A percentile compares a stretch with the other conserved stretches of the same genome.
Conservation (phyloP, 1,284 basidiomycete species). For the Microbotryum scabiosae region DNA sequence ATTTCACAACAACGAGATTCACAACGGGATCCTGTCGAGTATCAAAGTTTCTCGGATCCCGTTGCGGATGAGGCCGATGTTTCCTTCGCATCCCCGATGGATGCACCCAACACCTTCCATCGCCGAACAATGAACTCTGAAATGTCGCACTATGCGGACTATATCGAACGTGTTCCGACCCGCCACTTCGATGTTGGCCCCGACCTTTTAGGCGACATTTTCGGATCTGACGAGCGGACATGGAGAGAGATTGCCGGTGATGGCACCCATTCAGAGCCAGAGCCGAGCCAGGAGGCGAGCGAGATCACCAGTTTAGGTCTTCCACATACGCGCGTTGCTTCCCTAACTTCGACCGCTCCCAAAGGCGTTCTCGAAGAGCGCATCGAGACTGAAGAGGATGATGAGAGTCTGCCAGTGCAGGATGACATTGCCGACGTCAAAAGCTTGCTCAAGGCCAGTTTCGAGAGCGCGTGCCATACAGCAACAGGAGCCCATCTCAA, state of each 20-base stretch:
- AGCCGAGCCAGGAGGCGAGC: background rate
- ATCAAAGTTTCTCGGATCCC: too few relatives aligned
- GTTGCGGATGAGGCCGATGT: too few relatives aligned
- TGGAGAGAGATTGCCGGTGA: slow-evolving; percentile 24
- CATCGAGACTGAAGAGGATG: slow-evolving; percentile 8
- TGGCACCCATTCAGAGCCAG: background rate
- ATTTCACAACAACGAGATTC: too few relatives aligned
- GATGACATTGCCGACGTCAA: slow-evolving; percentile 30
- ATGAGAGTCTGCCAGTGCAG: slow-evolving; percentile 12
- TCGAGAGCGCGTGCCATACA: too few relatives aligned
- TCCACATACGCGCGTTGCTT: slow-evolving; percentile 2
- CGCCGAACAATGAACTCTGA: too few relatives aligned
- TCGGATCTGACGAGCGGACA: slow-evolving; percentile 29
- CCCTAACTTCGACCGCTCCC: slow-evolving; percentile 13
- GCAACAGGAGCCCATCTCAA: background rate
- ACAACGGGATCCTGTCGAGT: too few relatives aligned
- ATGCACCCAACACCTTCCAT: too few relatives aligned
- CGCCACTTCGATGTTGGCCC: background rate
- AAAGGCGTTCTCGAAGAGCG: slow-evolving; percentile 19
- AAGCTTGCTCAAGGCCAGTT: slow-evolving; percentile 13
- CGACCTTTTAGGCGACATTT: slow-evolving; percentile 28
- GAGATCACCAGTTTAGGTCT: slow-evolving; percentile 1
- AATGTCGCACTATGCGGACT: too few relatives aligned
- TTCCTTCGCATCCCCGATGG: too few relatives aligned
- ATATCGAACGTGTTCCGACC: background rate